A percentile compares a stretch with the other conserved stretches of the same genome.
Conservation (phyloP, 1,284 basidiomycete species). For the Cystobasidiaceae sp. region DNA sequence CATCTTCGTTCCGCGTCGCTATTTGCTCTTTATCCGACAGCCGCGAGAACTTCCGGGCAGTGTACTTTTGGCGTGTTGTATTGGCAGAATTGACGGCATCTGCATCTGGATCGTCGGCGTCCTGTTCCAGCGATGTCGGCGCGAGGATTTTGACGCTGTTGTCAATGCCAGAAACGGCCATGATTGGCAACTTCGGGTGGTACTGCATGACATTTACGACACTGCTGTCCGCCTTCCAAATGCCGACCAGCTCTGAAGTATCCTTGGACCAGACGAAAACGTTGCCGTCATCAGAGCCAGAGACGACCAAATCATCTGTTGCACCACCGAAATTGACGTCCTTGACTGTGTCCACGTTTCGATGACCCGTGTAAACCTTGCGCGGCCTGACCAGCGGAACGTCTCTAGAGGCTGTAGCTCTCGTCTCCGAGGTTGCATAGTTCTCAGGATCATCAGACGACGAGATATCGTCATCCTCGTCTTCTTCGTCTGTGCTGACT, state of each 20-base stretch:
- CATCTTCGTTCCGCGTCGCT: constrained; percentile 11
- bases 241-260: constrained; percentile 60
- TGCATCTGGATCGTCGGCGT: too few relatives aligned
- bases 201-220: constrained; percentile 81
- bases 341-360: constrained; percentile 82
- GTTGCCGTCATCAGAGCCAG: constrained; percentile 80
- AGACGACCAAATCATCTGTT: constrained; percentile 67
- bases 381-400: constrained; percentile 66
- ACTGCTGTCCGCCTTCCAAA: constrained; percentile 73
- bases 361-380: constrained; percentile 62
- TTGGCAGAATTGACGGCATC: too few relatives aligned
- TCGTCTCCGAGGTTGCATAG: constrained; percentile 17
- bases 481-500: background rate
- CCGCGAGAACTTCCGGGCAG: background rate
- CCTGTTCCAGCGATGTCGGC: constrained; percentile 52
- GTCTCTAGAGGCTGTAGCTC: constrained; percentile 37
- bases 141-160: constrained; percentile 78
- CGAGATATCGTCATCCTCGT: constrained; percentile 17
- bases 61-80: too few relatives aligned
- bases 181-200: constrained; percentile 69
- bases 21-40: constrained; percentile 12
- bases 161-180: constrained; percentile 86
- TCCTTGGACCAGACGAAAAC: constrained; percentile 73
- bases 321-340: constrained; percentile 67
- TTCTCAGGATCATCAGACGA: constrained; percentile 36